Evolutionary conservation across 164 flowering plant genomes (phyloP), one percentile per base, ranked within the genome.

Genomic region (Chimonanthus praecox): DNA sequence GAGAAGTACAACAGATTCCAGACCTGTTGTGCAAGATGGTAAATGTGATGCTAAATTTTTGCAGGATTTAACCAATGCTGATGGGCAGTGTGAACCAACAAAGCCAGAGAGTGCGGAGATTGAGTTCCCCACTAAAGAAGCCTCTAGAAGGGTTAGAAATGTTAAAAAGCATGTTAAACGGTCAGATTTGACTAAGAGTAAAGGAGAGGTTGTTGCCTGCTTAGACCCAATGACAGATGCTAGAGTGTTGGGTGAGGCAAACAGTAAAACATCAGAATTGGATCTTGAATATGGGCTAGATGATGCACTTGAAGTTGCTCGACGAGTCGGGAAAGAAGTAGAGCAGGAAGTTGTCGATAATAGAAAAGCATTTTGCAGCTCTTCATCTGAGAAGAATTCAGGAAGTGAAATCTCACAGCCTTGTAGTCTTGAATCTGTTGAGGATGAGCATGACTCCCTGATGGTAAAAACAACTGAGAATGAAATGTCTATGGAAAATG

Each of bases 241-340:
- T 3, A 81, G 66, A 70, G 76, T 67, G 43, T 62, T 80, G 58
- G 81, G 68, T 64, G 50, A 77, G 21, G 68, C 69, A 44, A 74
- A 74, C 45, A 81, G 75, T 65, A 79, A 72, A 67, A 75, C 70
- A 70, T 80, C 92, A 58, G 87, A 83, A 75, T 75, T 84, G 78
- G 96, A 85, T 48, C 78, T 86, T 46, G 97, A 90, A 47, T 86
- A 85, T 85, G 97, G 91, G 43, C 78, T 85, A 11, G 85, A 86
- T 72, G 98, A 93, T 83, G 89, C 99, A 44, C 75, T 94, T 74
- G 94, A 95, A 80, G 84, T 90, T 70, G 97, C 97, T 77, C 76
- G 91, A 58, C 86, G 84, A 73, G 98, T 93, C 72, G 97, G 94
- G 46, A 85, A 84, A 71, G 92, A 88, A 82, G 94, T 88, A 49